Conservation (phyloP, 2,329 filamentous ascomycete species). For the Botrytis paeoniae region DNA sequence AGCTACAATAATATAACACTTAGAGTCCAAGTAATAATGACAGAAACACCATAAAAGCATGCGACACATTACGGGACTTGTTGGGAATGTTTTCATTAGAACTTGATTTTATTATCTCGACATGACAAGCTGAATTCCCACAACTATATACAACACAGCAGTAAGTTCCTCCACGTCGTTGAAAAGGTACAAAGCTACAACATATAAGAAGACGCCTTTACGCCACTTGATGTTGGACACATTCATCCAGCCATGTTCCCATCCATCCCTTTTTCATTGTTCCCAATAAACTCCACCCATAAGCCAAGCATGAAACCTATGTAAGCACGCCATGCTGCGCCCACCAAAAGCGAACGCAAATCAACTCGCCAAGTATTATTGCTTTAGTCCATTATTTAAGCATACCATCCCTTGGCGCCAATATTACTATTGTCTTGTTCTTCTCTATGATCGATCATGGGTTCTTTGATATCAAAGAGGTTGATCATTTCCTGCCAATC, state of each 20-base stretch:
- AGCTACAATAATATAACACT: background rate
- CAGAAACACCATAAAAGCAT: background rate
- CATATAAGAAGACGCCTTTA: background rate
- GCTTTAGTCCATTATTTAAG: slow-evolving; percentile 23
- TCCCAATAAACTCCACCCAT: background rate
- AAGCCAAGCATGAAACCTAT: background rate
- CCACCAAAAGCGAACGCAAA: slow-evolving; percentile 1
- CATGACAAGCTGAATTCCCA: background rate
- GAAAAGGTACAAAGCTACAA: background rate
- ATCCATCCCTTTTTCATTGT: background rate
- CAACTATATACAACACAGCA: background rate
- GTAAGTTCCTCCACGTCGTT: background rate
- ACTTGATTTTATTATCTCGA: background rate
- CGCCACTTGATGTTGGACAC: background rate
- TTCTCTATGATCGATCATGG: slow-evolving; percentile 80
- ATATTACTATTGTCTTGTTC: slow-evolving; percentile 43
- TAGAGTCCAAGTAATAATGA: background rate
- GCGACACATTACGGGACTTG: background rate
- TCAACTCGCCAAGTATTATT: background rate
- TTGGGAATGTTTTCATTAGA: background rate
- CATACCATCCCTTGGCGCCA: slow-evolving; percentile 36
- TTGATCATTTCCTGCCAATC: slow-evolving; percentile 78
- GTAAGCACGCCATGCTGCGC: background rate
- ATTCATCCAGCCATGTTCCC: background rate
- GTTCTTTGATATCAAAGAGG: slow-evolving; percentile 70